Base-by-base conservation (phyloP, 2,329 filamentous ascomycete genomes). In the Fusarium compactum region DNA sequence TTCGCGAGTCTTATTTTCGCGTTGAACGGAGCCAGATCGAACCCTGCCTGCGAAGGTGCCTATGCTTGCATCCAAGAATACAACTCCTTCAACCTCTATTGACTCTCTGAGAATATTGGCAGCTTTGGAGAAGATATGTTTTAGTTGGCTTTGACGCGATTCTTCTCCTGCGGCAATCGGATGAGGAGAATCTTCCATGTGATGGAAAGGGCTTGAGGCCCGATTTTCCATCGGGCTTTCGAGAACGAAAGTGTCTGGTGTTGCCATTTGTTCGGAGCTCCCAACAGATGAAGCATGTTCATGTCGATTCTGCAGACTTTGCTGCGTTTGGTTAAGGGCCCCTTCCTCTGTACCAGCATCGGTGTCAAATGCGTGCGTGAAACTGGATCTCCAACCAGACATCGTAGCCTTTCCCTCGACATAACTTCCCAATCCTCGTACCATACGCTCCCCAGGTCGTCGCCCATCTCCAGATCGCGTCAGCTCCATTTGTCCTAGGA, bases 101-200 rank as follows among this genome's bases (percentile, higher is more conserved):
- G 82, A 80, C 29, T 84, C 78, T 4, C 81, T 71, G 15, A 86
- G 75, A 9, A 85, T 76, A 27, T 81, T 81, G 24, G 84, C 81
- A 7, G 84, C 85, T 29, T 80, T 83, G 0, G 80, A 80, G 51
- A 85, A 84, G 1, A 84, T 75, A 7, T 58, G 34, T n/a, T 44
- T 46, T 20, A 46, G 10, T 30, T 51, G 44, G 18, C 5, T 9
- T n/a, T 61, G 51, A 16, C 50, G 55, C 2, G 54, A 46, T 41
- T 67, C 62, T n/a, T 66, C 62, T 10, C 30, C 62, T 14, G 30
- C 12, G 3, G 22, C 14, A 18, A 38, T 18, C 12, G 56, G 46
- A 20, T 38, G 40, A 9, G 10, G 6, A 6, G 44, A 8, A 14
- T 50, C 22, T 8, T 55, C 29, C 6, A 15, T 45, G 11, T 15